Conservation (phyloP, 768 basidiomycete species). For the Leccinum subgranulosum region DNA sequence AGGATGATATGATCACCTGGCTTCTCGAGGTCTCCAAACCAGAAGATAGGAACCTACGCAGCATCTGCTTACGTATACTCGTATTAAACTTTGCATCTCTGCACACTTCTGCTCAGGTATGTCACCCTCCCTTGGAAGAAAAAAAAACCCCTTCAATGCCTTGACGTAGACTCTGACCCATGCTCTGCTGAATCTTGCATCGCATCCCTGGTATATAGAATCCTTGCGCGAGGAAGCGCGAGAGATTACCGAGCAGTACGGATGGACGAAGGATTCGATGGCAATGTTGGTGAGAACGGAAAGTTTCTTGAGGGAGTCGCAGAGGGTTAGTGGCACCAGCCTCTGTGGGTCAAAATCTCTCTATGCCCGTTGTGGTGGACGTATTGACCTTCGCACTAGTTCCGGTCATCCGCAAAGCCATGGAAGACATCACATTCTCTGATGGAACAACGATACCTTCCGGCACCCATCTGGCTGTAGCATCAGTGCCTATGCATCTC, state of each 20-base stretch:
- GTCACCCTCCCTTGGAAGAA: slow-evolving; percentile 1
- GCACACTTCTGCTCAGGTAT: slow-evolving; percentile 34
- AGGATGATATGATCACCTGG: slow-evolving; percentile 43
- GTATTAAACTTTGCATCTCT: slow-evolving; percentile 37
- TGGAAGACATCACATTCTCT: slow-evolving; percentile 32
- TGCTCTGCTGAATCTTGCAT: slow-evolving; percentile 39
- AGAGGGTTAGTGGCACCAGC: slow-evolving; percentile 34
- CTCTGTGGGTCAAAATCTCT: slow-evolving; percentile 24
- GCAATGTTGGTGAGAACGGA: slow-evolving; percentile 37
- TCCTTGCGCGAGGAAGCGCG: slow-evolving; percentile 42
- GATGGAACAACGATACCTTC: slow-evolving; percentile 36
- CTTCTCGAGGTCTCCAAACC: slow-evolving; percentile 34
- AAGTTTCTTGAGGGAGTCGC: slow-evolving; percentile 43
- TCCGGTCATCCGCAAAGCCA: slow-evolving; percentile 33
- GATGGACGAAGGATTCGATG: slow-evolving; percentile 34
- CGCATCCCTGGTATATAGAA: slow-evolving; percentile 36
- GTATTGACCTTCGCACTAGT: slow-evolving; percentile 19
- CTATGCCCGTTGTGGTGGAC: neutral
- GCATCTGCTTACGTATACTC: slow-evolving; percentile 34
- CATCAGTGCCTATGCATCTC: slow-evolving; percentile 33
- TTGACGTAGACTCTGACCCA: slow-evolving; percentile 32
- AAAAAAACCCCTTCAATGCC: slow-evolving; percentile 1
- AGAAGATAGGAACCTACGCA: slow-evolving; percentile 26
- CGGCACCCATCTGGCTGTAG: slow-evolving; percentile 37
- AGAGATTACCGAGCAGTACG: slow-evolving; percentile 28